Conservation (phyloP, 139 green algal species). For the Pseudopediastrum boryanum region DNA sequence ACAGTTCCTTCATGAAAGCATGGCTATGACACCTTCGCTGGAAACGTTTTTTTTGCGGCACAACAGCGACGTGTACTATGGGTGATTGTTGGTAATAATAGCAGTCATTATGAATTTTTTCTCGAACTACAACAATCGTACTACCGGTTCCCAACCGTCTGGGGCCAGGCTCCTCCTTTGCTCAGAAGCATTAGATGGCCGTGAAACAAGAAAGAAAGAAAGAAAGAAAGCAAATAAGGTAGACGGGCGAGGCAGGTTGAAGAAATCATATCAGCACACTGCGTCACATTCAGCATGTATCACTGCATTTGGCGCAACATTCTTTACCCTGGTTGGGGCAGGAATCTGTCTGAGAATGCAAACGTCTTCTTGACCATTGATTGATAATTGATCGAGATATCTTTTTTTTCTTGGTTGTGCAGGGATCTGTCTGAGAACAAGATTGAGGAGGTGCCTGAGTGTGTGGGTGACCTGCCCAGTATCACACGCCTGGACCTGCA, state of each 20-base stretch:
- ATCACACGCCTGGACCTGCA: constrained; percentile 51
- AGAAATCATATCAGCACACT: not conserved
- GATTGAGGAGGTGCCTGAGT: constrained; percentile 35
- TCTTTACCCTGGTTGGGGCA: not conserved
- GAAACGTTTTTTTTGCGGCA: too few relatives aligned
- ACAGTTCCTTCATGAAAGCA: too few relatives aligned
- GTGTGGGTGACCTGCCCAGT: constrained; percentile 36
- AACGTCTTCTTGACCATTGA: not conserved
- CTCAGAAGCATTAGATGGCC: too few relatives aligned
- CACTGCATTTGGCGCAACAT: not conserved
- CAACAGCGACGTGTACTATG: too few relatives aligned
- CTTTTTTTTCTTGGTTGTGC: not conserved
- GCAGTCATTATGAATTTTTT: too few relatives aligned
- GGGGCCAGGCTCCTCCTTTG: too few relatives aligned
- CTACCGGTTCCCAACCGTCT: too few relatives aligned
- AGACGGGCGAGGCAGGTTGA: not conserved
- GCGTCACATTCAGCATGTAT: not conserved
- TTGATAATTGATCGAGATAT: not conserved
- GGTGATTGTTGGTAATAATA: too few relatives aligned
- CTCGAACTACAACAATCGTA: too few relatives aligned
- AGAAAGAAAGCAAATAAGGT: too few relatives aligned
- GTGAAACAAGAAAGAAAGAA: too few relatives aligned
- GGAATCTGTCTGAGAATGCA: not conserved
- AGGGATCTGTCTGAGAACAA: constrained; percentile 56
- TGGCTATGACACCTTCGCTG: too few relatives aligned